These are phyloP conservation scores for Sugiyamaella pinicola DNA, from an alignment of 1,139 yeast genomes.

Conservation along the genomic window DNA sequence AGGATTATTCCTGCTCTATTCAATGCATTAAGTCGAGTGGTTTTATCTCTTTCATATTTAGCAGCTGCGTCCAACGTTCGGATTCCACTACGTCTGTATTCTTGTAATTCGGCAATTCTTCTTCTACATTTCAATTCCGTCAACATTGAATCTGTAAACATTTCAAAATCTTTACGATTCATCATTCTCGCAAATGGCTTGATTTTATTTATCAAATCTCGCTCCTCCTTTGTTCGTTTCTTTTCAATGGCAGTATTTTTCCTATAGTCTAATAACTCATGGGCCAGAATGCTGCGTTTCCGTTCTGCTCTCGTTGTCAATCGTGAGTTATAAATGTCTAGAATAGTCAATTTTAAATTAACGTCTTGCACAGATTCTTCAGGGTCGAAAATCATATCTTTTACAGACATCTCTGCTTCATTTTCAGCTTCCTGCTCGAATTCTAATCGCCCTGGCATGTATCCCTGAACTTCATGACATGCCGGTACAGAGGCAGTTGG, in stretches of 20 bases:
- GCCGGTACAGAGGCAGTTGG: slow-evolving; percentile 92
- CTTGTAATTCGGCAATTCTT: slow-evolving; percentile 85
- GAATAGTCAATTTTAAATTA: slow-evolving; percentile 80
- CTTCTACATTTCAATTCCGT: slow-evolving; percentile 78
- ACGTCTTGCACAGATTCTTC: slow-evolving; percentile 88
- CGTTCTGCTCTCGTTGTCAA: slow-evolving; percentile 91
- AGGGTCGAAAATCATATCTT: slow-evolving; percentile 93
- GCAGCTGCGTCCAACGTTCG: slow-evolving; percentile 81
- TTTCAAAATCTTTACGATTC: slow-evolving; percentile 77
- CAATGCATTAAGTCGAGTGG: slow-evolving; percentile 43
- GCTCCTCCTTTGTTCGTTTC: slow-evolving; percentile 83
- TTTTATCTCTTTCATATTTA: slow-evolving; percentile 86
- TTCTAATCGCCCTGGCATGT: slow-evolving; percentile 97
- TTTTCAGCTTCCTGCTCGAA: slow-evolving; percentile 96
- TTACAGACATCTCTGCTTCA: slow-evolving; percentile 91
- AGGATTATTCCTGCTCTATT: slow-evolving; percentile 27
- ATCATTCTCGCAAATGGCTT: slow-evolving; percentile 82
- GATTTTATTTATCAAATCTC: slow-evolving; percentile 70
- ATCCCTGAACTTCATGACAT: slow-evolving; percentile 96
- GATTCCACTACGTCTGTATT: slow-evolving; percentile 89
- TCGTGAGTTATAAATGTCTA: slow-evolving; percentile 87
- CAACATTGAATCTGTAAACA: slow-evolving; percentile 69
- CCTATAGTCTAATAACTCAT: slow-evolving; percentile 80
- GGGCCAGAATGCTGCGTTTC: slow-evolving; percentile 76
- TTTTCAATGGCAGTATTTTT: slow-evolving; percentile 75